Conservation (phyloP, 2,329 filamentous ascomycete species). For the Aspergillus vadensis region DNA sequence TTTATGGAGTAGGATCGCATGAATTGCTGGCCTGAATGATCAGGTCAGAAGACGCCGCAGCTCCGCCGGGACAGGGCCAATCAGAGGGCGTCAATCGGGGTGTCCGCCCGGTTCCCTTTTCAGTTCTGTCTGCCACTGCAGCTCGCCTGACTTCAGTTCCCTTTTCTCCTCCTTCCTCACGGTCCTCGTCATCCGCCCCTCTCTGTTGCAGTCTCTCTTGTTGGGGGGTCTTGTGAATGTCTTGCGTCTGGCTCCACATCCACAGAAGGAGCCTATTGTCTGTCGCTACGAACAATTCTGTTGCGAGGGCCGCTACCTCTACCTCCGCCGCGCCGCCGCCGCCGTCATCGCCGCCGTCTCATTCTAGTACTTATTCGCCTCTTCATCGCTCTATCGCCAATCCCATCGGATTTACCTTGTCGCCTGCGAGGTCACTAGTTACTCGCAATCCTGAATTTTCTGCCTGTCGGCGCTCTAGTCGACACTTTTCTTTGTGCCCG, state of each 20-base stretch:
- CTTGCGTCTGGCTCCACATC: conserved; percentile 31
- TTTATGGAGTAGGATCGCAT: neutral
- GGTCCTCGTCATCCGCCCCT: conserved; percentile 22
- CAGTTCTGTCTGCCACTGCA: conserved; percentile 4
- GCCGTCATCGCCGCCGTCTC: conserved; percentile 11
- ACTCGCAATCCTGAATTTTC: neutral
- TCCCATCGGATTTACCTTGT: neutral
- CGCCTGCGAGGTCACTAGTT: neutral
- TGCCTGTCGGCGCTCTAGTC: neutral
- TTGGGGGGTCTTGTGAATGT: conserved; percentile 37
- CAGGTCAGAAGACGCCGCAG: conserved; percentile 8
- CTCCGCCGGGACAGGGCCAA: conserved; percentile 20
- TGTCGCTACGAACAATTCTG: conserved; percentile 26
- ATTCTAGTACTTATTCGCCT: conserved; percentile 4
- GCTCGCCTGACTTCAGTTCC: conserved; percentile 16
- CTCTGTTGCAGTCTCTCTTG: conserved; percentile 11
- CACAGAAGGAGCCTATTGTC: conserved; percentile 33
- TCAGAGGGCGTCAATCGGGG: conserved; percentile 16
- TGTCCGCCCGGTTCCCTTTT: neutral
- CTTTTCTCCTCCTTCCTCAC: conserved; percentile 10
- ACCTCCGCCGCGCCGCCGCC: conserved; percentile 14
- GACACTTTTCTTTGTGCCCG: neutral
- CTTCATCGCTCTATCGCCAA: neutral
- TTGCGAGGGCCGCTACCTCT: conserved; percentile 16
- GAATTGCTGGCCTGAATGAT: conserved; percentile 1